These are phyloP conservation scores for Ustilago xerochloae DNA, from an alignment of 1,284 basidiomycete species.

Conservation along the genomic window DNA sequence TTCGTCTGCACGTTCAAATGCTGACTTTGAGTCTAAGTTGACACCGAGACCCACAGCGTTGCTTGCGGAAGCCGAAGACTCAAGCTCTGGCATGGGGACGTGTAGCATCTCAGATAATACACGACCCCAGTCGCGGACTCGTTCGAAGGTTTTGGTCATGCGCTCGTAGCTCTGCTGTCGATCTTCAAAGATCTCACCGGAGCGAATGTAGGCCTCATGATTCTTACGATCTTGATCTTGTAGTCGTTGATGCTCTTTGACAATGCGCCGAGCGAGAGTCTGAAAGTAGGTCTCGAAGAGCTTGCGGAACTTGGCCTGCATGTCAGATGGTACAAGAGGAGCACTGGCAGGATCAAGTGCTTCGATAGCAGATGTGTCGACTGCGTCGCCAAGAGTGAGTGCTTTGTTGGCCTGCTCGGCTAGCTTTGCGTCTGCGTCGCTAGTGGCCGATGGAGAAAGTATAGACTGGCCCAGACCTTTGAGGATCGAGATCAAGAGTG, in stretches of 20 bases:
- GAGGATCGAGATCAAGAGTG: slow-evolving; percentile 83
- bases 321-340: slow-evolving; percentile 79
- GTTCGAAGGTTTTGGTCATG: slow-evolving; percentile 95
- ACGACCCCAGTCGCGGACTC: slow-evolving; percentile 71
- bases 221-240: slow-evolving; percentile 96
- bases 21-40: slow-evolving; percentile 69
- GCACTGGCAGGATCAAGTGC: slow-evolving; percentile 38
- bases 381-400: slow-evolving; percentile 26
- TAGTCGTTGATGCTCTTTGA: slow-evolving; percentile 76
- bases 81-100: slow-evolving; percentile 81
- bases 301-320: slow-evolving; percentile 86
- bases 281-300: slow-evolving; percentile 95
- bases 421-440: slow-evolving; percentile 4
- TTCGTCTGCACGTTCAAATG: slow-evolving; percentile 64
- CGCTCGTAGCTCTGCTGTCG: slow-evolving; percentile 98
- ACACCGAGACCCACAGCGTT: slow-evolving; percentile 71
- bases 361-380: slow-evolving; percentile 16
- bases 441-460: slow-evolving; percentile 68
- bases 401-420: slow-evolving; percentile 4
- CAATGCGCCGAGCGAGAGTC: slow-evolving; percentile 86
- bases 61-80: slow-evolving; percentile 74
- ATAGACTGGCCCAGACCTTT: slow-evolving; percentile 84
- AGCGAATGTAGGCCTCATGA: slow-evolving; percentile 97
- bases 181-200: slow-evolving; percentile 98
- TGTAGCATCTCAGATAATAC: slow-evolving; percentile 85